Evolutionary conservation across 2,329 filamentous ascomycete species (phyloP).

Genomic region (Fusarium kyushuense): DNA sequence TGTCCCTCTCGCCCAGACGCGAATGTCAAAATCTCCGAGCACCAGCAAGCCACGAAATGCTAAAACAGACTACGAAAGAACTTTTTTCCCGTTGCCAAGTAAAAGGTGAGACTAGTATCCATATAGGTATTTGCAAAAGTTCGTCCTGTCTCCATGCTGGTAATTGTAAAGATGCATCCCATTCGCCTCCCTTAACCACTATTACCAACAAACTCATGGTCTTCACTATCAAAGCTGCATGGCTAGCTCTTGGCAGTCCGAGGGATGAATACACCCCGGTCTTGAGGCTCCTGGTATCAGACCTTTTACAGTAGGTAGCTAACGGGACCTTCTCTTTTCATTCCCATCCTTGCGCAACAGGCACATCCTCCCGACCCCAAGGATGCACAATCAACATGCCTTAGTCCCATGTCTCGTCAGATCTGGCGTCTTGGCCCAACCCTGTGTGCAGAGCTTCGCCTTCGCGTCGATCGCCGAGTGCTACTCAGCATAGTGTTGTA

Average conservation of each 20-base stretch:
- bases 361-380: slow-evolving; percentile 27
- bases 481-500: background rate
- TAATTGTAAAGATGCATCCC: slow-evolving; percentile 5
- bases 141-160: slow-evolving; percentile 1
- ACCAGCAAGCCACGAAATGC: slow-evolving; percentile 14
- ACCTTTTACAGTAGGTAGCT: slow-evolving; percentile 33
- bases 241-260: slow-evolving; percentile 20
- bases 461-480: slow-evolving; percentile 25
- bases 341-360: slow-evolving; percentile 31
- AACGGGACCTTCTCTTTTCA: slow-evolving; percentile 40
- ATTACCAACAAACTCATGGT: background rate
- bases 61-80: slow-evolving; percentile 8
- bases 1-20: slow-evolving; percentile 2
- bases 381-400: slow-evolving; percentile 8
- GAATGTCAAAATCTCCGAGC: slow-evolving; percentile 16
- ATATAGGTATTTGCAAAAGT: slow-evolving; percentile 20
- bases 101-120: slow-evolving; percentile 7
- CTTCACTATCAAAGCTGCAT: slow-evolving; percentile 14
- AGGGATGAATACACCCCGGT: slow-evolving; percentile 20
- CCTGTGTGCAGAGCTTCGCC: slow-evolving; percentile 8
- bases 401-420: slow-evolving; percentile 13
- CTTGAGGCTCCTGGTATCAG: slow-evolving; percentile 34
- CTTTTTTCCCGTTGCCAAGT: slow-evolving; percentile 20
- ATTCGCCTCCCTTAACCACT: slow-evolving; percentile 5
- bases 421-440: slow-evolving; percentile 24